Evolutionary conservation across 306 rosid genomes (phyloP).

Genomic region (Cicer pinnatifidum): DNA sequence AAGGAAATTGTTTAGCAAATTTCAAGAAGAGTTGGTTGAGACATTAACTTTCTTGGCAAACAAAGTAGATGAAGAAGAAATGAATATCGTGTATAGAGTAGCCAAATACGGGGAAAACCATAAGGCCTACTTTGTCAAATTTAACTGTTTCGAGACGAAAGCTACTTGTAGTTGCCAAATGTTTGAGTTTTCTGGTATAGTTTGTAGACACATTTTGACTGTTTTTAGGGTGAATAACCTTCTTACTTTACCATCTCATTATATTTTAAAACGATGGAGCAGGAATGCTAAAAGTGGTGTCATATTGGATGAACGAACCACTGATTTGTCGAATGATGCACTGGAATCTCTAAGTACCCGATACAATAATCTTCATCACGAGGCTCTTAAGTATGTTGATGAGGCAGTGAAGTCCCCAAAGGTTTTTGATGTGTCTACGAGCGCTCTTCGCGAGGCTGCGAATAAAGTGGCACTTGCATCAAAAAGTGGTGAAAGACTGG

Average conservation of each 20-base stretch:
- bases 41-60: slow-evolving; percentile 50
- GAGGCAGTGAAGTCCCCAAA: slow-evolving; percentile 35
- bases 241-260: slow-evolving; percentile 48
- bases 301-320: slow-evolving; percentile 37
- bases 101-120: slow-evolving; percentile 49
- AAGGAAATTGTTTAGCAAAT: slow-evolving; percentile 44
- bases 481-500: slow-evolving; percentile 39
- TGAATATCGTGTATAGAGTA: slow-evolving; percentile 36
- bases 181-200: slow-evolving; percentile 52
- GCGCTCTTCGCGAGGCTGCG: slow-evolving; percentile 47
- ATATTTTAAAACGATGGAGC: slow-evolving; percentile 49
- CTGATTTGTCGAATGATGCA: slow-evolving; percentile 32
- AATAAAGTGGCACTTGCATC: slow-evolving; percentile 26
- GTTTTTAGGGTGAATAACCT: slow-evolving; percentile 49
- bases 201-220: slow-evolving; percentile 52
- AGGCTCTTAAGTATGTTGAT: slow-evolving; percentile 47
- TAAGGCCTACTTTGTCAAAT: slow-evolving; percentile 38
- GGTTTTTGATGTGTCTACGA: slow-evolving; percentile 39
- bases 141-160: slow-evolving; percentile 43
- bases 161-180: slow-evolving; percentile 51
- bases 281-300: slow-evolving; percentile 49
- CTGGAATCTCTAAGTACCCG: slow-evolving; percentile 41
- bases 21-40: slow-evolving; percentile 51
- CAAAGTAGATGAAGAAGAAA: slow-evolving; percentile 46
- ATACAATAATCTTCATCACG: slow-evolving; percentile 43